Evolutionary conservation across 257 asterid genomes (phyloP).

Genomic region (Solanum piurae): DNA sequence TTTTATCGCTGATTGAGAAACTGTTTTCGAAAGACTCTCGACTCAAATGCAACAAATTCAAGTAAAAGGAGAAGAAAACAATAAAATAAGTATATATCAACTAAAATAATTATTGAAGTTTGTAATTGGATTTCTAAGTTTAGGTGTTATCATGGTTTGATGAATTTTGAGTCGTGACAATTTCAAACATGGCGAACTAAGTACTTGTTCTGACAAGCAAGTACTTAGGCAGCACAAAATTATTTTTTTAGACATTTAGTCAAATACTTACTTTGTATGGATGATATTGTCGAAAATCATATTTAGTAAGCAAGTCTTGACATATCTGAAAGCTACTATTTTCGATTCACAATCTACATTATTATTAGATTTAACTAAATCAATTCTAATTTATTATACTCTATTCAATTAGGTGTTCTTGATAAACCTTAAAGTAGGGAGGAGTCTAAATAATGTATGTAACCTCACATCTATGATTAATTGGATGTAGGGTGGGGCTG

Average conservation of each 20-base stretch:
- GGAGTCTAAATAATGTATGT: background rate
- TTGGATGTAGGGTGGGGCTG: background rate
- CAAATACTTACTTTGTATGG: background rate
- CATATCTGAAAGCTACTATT: background rate
- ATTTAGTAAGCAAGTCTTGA: background rate
- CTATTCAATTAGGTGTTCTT: background rate
- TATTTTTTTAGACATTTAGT: too few species aligned
- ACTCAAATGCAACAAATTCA: background rate
- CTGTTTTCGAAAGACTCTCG: rapidly evolving
- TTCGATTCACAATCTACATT: background rate
- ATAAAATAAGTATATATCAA: background rate
- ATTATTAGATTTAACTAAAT: too few species aligned
- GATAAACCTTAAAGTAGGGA: background rate
- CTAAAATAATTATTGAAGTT: too few species aligned
- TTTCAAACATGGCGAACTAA: background rate
- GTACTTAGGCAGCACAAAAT: too few species aligned
- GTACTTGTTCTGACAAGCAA: too few species aligned
- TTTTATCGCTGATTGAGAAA: rapidly evolving
- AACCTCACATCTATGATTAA: too few species aligned
- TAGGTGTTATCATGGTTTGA: background rate
- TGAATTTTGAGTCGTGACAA: too few species aligned
- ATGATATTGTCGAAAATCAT: background rate
- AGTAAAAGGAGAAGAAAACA: too few species aligned
- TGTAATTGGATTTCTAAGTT: background rate
- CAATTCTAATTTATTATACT: too few species aligned